Evolutionary conservation across 2,329 filamentous ascomycete genomes (phyloP).

Genomic region (Pseudogymnoascus verrucosus): DNA sequence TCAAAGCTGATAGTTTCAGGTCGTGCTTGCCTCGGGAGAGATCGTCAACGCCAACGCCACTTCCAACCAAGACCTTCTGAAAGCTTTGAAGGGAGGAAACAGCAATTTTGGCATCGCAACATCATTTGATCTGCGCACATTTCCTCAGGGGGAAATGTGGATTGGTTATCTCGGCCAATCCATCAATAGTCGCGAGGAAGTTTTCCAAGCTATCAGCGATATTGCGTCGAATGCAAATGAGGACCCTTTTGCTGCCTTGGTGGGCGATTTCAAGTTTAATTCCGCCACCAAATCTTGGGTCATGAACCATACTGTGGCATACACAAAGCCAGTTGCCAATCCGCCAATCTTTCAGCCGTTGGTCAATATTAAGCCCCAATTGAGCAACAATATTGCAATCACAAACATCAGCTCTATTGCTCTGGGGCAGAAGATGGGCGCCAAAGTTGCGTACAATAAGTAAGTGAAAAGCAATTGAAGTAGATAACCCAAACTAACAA

Average conservation of each 20-base stretch:
- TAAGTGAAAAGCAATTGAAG: not conserved
- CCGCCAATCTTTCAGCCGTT: slow-evolving; percentile 3
- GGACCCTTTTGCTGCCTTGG: slow-evolving; percentile 13
- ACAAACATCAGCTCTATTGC: slow-evolving; percentile 1
- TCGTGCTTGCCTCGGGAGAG: slow-evolving; percentile 44
- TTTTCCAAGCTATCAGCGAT: slow-evolving; percentile 8
- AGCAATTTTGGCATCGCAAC: slow-evolving; percentile 48
- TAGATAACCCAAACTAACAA: not conserved
- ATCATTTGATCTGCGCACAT: slow-evolving; percentile 29
- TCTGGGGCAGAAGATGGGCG: not conserved
- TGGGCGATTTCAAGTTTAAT: slow-evolving; percentile 10
- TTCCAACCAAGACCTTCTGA: slow-evolving; percentile 41
- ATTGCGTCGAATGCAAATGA: slow-evolving; percentile 10
- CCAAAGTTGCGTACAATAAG: not conserved
- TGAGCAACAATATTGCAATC: not conserved
- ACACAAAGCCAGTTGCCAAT: slow-evolving; percentile 9
- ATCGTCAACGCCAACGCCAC: slow-evolving; percentile 38
- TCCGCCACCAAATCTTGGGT: slow-evolving; percentile 9
- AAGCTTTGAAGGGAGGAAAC: slow-evolving; percentile 47
- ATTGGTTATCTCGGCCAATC: slow-evolving; percentile 5
- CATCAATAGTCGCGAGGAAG: not conserved
- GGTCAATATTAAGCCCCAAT: not conserved
- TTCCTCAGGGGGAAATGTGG: slow-evolving; percentile 14
- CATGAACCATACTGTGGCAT: slow-evolving; percentile 8
- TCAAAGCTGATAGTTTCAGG: slow-evolving; percentile 11